phyloP scores from a whole-genome alignment of 805 yeast genomes.

The Alloascoidea hylecoeti region DNA sequence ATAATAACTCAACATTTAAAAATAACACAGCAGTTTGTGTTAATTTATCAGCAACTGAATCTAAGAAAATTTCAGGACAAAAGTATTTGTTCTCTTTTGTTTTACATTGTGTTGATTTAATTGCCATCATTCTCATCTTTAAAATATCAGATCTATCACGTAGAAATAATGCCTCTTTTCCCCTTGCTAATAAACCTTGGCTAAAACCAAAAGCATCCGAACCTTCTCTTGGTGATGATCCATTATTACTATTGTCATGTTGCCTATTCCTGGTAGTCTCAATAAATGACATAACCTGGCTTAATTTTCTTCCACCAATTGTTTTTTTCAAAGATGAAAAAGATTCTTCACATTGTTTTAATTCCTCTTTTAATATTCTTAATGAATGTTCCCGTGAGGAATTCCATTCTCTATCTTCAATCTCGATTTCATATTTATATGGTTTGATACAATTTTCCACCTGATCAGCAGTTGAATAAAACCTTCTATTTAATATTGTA shows the following conservation, averaged over 20 bases:
- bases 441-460: constrained; percentile 98
- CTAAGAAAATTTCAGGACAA: constrained; percentile 91
- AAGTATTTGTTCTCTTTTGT: constrained; percentile 69
- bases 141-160: constrained; percentile 59
- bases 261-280: constrained; percentile 13
- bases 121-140: constrained; percentile 59
- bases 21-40: constrained; percentile 90
- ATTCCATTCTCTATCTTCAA: constrained; percentile 92
- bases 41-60: constrained; percentile 82
- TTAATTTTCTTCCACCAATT: constrained; percentile 74
- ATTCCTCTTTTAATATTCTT: constrained; percentile 65
- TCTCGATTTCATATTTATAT: constrained; percentile 90
- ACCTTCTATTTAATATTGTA: constrained; percentile 63
- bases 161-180: constrained; percentile 73
- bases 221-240: constrained; percentile 17
- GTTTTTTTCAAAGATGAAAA: constrained; percentile 43
- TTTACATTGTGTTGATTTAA: constrained; percentile 66
- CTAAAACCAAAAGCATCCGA: constrained; percentile 81
- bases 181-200: constrained; percentile 55
- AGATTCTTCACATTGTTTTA: constrained; percentile 64
- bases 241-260: constrained; percentile 6
- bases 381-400: constrained; percentile 68
- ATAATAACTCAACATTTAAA: constrained; percentile 81
- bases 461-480: constrained; percentile 90
- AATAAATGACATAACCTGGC: constrained; percentile 64